phyloP scores from a whole-genome alignment of 805 yeast genomes.

The Wickerhamomyces canadensis region DNA sequence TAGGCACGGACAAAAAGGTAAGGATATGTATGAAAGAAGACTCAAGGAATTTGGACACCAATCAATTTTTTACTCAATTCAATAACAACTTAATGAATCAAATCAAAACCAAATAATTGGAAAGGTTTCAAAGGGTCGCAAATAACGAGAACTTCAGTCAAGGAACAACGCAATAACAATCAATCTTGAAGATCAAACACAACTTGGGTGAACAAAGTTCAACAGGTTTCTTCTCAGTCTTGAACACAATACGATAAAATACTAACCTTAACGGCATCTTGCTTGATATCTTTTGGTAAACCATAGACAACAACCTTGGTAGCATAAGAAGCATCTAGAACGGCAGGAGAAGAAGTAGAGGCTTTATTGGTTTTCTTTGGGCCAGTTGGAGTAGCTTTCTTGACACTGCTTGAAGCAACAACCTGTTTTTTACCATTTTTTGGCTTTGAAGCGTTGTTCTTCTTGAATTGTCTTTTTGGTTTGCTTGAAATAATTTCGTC shows the following conservation, averaged over 20 bases:
- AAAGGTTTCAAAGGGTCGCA: too few species aligned
- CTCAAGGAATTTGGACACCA: too few species aligned
- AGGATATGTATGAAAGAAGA: background rate
- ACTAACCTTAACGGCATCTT: slow-evolving; percentile 65
- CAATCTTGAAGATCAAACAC: too few species aligned
- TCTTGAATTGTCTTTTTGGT: slow-evolving; percentile 33
- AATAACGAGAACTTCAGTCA: background rate
- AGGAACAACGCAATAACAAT: background rate
- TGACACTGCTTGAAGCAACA: slow-evolving; percentile 10
- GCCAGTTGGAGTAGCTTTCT: slow-evolving; percentile 16
- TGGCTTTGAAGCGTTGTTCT: slow-evolving; percentile 18
- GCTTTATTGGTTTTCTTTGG: slow-evolving; percentile 23
- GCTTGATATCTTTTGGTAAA: slow-evolving; percentile 81
- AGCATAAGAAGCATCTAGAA: slow-evolving; percentile 48
- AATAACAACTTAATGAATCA: slow-evolving; percentile 1
- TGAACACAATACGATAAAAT: slow-evolving; percentile 41
- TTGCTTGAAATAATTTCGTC: slow-evolving; percentile 85
- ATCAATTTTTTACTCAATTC: background rate
- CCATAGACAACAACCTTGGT: slow-evolving; percentile 83
- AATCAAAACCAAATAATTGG: too few species aligned
- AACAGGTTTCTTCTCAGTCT: background rate
- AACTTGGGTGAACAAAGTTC: background rate
- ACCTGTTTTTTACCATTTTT: slow-evolving; percentile 22
- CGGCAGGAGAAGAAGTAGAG: slow-evolving; percentile 14
- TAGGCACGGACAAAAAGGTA: too few species aligned